Conservation (phyloP, 2,329 filamentous ascomycete species). For the Penicillium thymicola region DNA sequence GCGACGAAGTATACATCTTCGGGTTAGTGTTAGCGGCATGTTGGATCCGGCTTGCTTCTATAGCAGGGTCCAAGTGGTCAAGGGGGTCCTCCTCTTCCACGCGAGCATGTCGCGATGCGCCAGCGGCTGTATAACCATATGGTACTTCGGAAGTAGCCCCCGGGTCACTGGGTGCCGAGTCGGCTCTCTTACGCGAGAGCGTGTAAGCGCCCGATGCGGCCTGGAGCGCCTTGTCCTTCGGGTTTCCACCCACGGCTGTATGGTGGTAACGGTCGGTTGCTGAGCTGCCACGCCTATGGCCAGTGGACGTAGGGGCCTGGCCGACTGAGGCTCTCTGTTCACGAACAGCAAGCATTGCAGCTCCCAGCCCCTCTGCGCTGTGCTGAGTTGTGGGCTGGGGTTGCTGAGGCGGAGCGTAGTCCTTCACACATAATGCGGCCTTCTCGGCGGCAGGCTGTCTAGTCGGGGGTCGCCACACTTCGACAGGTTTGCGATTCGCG, state of each 20-base stretch:
- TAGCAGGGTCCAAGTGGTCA: conserved; percentile 40
- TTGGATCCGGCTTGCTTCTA: conserved; percentile 60
- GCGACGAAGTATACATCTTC: conserved; percentile 74
- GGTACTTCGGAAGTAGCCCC: conserved; percentile 49
- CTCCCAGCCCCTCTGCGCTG: conserved; percentile 67
- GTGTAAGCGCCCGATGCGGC: conserved; percentile 77
- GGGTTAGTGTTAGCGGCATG: conserved; percentile 67
- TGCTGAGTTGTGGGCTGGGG: conserved; percentile 46
- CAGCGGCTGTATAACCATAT: conserved; percentile 67
- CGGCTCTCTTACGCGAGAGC: conserved; percentile 58
- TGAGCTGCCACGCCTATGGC: conserved; percentile 42
- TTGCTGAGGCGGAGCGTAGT: conserved; percentile 48
- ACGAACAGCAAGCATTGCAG: conserved; percentile 62
- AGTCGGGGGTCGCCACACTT: conserved; percentile 62
- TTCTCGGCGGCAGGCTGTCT: conserved; percentile 58
- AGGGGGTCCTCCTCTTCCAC: conserved; percentile 44
- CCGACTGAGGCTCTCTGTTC: conserved; percentile 22
- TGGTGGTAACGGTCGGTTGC: conserved; percentile 28
- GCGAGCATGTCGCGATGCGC: conserved; percentile 56
- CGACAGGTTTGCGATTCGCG: conserved; percentile 60
- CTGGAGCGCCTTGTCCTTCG: conserved; percentile 62
- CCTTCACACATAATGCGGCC: conserved; percentile 58
- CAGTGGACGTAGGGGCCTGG: conserved; percentile 8
- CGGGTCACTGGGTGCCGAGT: conserved; percentile 55
- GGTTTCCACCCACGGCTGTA: conserved; percentile 50